Evolutionary conservation across 257 asterid species (phyloP).

Genomic region (Scutellaria baicalensis): DNA sequence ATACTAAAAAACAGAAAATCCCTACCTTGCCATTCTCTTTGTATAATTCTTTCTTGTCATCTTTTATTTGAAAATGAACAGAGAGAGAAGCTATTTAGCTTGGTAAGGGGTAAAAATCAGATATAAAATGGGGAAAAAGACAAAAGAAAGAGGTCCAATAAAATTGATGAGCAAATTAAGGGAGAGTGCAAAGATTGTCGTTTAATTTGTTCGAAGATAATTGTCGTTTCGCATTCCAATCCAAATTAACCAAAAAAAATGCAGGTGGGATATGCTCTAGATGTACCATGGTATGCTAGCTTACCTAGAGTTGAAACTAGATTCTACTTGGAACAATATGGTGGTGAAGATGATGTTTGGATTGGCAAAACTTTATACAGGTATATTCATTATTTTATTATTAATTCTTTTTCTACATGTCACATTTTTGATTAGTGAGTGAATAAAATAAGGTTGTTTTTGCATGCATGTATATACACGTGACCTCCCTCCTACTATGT

Average conservation of each 20-base stretch:
- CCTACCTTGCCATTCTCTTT: too few species aligned
- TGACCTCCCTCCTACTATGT: too few species aligned
- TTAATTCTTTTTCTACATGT: not conserved
- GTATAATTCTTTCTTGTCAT: too few species aligned
- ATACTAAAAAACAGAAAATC: too few species aligned
- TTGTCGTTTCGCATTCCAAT: not conserved
- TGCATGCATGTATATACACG: too few species aligned
- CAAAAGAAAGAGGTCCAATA: not conserved
- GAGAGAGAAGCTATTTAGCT: too few species aligned
- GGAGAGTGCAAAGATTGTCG: not conserved
- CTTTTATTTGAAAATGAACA: too few species aligned
- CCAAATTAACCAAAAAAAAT: not conserved
- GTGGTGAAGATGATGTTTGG: constrained; percentile 92
- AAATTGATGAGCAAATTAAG: not conserved
- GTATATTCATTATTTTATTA: constrained; percentile 14
- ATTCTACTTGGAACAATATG: constrained; percentile 68
- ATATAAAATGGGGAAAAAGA: not conserved
- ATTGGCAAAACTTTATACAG: constrained; percentile 90
- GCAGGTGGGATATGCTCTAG: constrained; percentile 76
- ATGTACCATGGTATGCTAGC: constrained; percentile 75
- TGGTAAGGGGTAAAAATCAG: too few species aligned
- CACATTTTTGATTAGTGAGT: too few species aligned
- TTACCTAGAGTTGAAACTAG: constrained; percentile 76
- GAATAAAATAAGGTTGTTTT: too few species aligned
- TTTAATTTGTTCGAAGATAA: too few species aligned